Evolutionary conservation across 192 early-diverging fungal species (phyloP), one percentile per base, ranked within the genome.

Genomic region (Entrophospora sp.): DNA sequence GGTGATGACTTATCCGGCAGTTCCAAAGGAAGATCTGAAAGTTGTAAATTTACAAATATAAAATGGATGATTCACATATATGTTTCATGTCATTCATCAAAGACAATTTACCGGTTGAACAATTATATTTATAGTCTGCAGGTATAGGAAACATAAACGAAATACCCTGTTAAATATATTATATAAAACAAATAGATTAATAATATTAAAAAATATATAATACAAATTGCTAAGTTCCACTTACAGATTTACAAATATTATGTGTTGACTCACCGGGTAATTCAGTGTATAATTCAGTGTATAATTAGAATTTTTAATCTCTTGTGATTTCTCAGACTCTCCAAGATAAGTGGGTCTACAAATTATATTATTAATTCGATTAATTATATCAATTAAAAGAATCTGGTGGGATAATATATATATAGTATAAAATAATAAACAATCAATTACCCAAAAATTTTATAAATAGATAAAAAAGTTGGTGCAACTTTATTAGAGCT

Each of bases 1-100:
- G 89, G 87, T 2, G 89, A 88, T 24, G 84, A 87, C 5, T 85
- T 86, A 69, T 89, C 87, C 7, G 87, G 85, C 32, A 89, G 84
- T 52, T 86, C 82, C 14, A 89, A 72, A 13, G 86, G 86, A 6
- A 88, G 72, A 34, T 88, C 86, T 79, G 43, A 14, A 0, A 9
- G 56, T 27, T 36, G n/a, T n/a, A n/a, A 22, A 42, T 9, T 22
- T 9, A 27, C n/a, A 18, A 7, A 18, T 6, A 46, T 27, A 36
- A 30, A 69, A 18, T 5, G n/a, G 10, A 28, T 27, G 10, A 4
- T 4, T 27, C 5, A 63, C n/a, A n/a, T n/a, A n/a, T n/a, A n/a
- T n/a, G n/a, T n/a, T n/a, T n/a, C n/a, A n/a, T n/a, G n/a, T n/a
- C n/a, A n/a, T n/a, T n/a, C n/a, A n/a, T n/a, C n/a, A n/a, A n/a